phyloP scores from a whole-genome alignment of 2,329 filamentous ascomycete species.

The Alternaria brassicae region DNA sequence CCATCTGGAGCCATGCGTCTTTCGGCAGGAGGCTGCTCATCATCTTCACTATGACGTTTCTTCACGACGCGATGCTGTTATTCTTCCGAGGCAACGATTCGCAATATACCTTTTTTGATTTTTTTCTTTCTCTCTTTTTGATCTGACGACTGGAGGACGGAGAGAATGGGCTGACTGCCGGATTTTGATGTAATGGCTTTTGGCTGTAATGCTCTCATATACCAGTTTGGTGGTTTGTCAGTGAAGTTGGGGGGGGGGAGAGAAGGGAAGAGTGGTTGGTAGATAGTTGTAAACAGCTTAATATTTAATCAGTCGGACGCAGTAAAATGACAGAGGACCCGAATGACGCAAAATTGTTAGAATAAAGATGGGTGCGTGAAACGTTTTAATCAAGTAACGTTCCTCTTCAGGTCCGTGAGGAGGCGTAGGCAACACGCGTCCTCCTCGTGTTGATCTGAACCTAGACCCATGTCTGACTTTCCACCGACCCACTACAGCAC shows the following conservation, averaged over 20 bases:
- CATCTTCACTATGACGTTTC: slow-evolving; percentile 24
- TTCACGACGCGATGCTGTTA: slow-evolving; percentile 45
- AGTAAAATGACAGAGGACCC: no score
- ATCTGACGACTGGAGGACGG: slow-evolving; percentile 8
- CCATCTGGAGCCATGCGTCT: background rate
- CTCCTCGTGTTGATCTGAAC: background rate
- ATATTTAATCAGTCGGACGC: slow-evolving; percentile 10
- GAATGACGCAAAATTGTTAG: no score
- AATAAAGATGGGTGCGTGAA: no score
- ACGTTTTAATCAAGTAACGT: background rate
- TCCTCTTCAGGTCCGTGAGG: background rate
- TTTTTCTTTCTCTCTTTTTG: background rate
- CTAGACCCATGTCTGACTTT: background rate
- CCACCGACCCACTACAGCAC: background rate
- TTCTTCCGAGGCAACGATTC: slow-evolving; percentile 30
- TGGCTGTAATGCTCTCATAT: slow-evolving; percentile 27
- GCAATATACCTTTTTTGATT: slow-evolving; percentile 29
- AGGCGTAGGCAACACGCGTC: slow-evolving; percentile 9
- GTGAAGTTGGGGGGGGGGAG: background rate
- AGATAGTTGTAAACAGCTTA: slow-evolving; percentile 9
- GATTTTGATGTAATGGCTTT: slow-evolving; percentile 12
- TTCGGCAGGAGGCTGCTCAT: slow-evolving; percentile 9
- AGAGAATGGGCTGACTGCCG: slow-evolving; percentile 5
- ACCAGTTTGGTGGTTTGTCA: slow-evolving; percentile 11
- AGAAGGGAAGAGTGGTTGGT: background rate